Conservation (phyloP, 352 stramenopile genomes). For the Peronospora tabacina region DNA sequence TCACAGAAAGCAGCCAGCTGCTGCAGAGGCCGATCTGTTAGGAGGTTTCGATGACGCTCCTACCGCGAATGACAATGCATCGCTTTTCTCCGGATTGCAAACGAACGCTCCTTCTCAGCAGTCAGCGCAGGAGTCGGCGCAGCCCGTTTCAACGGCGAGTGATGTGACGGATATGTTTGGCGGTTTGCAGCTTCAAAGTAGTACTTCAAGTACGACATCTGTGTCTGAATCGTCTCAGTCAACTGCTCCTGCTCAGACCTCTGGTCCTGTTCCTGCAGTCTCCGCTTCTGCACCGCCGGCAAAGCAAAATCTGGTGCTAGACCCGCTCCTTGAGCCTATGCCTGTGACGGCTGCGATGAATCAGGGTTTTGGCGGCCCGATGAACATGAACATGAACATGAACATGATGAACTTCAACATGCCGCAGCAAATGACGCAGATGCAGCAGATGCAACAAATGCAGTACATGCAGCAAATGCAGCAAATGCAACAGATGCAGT, state of each 20-base stretch:
- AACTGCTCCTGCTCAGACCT: constrained; percentile 10
- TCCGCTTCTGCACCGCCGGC: constrained; percentile 20
- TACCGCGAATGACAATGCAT: constrained; percentile 26
- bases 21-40: constrained; percentile 54
- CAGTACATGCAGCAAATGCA: constrained; percentile 67
- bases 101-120: constrained; percentile 30
- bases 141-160: constrained; percentile 24
- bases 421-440: constrained; percentile 41
- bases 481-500: constrained; percentile 63
- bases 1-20: constrained; percentile 35
- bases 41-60: constrained; percentile 59
- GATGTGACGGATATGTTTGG: constrained; percentile 70
- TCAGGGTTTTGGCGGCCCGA: constrained; percentile 29
- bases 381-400: constrained; percentile 62
- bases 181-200: constrained; percentile 54
- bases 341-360: constrained; percentile 37
- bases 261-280: constrained; percentile 20
- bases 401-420: constrained; percentile 60
- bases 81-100: constrained; percentile 59
- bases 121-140: constrained; percentile 14
- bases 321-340: constrained; percentile 64
- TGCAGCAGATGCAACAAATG: constrained; percentile 65
- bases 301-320: constrained; percentile 48
- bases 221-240: constrained; percentile 16
- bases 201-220: constrained; percentile 21